Evolutionary conservation across 257 asterid genomes (phyloP).

Genomic region (Misopates orontium): DNA sequence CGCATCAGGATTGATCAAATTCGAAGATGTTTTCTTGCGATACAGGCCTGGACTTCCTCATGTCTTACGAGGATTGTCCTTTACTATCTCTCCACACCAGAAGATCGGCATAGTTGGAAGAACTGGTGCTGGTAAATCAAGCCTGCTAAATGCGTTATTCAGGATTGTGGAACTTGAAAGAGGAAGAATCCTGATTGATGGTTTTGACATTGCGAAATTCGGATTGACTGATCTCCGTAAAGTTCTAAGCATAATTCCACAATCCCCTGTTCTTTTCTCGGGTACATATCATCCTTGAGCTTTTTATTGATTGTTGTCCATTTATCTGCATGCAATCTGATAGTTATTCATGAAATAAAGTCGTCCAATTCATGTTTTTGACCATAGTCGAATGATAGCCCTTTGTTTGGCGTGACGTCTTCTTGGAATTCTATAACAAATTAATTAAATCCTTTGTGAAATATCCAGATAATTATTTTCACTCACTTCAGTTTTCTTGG

Average conservation of each 20-base stretch:
- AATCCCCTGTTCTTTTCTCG: constrained; percentile 82
- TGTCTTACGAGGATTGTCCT: constrained; percentile 60
- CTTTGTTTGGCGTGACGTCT: too few species aligned
- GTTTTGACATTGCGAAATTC: constrained; percentile 53
- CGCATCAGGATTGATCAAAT: constrained; percentile 50
- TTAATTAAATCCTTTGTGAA: too few species aligned
- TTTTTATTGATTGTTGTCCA: constrained; percentile 11
- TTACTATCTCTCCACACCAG: constrained; percentile 49
- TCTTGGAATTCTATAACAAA: too few species aligned
- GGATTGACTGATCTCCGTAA: constrained; percentile 67
- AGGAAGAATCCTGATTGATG: constrained; percentile 67
- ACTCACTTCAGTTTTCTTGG: too few species aligned
- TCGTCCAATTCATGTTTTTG: not conserved
- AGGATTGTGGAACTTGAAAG: constrained; percentile 74
- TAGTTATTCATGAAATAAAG: not conserved
- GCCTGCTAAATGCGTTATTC: constrained; percentile 81
- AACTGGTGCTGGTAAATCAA: constrained; percentile 87
- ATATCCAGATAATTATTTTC: too few species aligned
- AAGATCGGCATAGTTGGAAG: constrained; percentile 86
- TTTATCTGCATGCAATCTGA: too few species aligned
- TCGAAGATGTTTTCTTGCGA: constrained; percentile 59
- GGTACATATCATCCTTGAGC: constrained; percentile 40
- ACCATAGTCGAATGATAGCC: too few species aligned
- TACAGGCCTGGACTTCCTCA: constrained; percentile 72
- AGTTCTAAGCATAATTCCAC: constrained; percentile 75